Percentiles rank a stretch among this genome's conserved stretches.
Conservation (phyloP, 163 green algal species). For the Coccomyxa subellipsoidea region DNA sequence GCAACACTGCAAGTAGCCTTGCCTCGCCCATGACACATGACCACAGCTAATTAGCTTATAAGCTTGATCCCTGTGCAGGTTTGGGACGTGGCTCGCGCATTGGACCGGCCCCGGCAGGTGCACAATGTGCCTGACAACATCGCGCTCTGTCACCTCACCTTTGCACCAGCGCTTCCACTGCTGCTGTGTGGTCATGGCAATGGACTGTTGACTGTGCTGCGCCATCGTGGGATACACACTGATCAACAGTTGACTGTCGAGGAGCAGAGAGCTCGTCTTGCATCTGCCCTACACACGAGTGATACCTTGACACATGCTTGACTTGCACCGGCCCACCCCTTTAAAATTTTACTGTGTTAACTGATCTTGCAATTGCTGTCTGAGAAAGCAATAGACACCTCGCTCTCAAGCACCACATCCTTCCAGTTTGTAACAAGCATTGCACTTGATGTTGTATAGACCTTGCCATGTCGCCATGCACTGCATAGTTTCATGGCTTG, state of each 20-base stretch:
- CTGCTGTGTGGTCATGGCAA: background rate
- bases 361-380: too few species aligned
- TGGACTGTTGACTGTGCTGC: background rate
- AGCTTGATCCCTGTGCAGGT: too few species aligned
- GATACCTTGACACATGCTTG: background rate
- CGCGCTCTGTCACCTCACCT: background rate
- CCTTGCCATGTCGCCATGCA: too few species aligned
- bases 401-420: too few species aligned
- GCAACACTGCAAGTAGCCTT: too few species aligned
- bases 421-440: too few species aligned
- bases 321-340: too few species aligned
- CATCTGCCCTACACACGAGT: background rate
- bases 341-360: too few species aligned
- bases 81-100: constrained; percentile 73
- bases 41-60: too few species aligned
- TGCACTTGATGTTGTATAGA: too few species aligned
- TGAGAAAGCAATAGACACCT: too few species aligned
- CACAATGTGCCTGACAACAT: background rate
- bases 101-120: constrained; percentile 60
- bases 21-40: too few species aligned
- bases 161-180: background rate
- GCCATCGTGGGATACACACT: background rate
- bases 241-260: background rate
- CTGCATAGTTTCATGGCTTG: background rate
- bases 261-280: background rate